Conservation (phyloP, 2,329 filamentous ascomycete genomes). For the Colletotrichum nymphaeae region DNA sequence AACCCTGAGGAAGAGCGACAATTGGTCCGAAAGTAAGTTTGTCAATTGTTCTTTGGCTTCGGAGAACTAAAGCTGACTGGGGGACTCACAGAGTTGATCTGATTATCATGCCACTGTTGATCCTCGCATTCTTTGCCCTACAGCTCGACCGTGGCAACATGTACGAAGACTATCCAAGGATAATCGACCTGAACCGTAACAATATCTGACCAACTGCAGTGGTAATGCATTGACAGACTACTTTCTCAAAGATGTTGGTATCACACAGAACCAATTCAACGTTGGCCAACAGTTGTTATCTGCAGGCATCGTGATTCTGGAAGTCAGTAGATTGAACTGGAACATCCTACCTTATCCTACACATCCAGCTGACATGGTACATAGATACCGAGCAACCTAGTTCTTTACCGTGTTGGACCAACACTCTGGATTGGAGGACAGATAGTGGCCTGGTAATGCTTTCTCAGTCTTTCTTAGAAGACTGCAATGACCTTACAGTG, state of each 20-base stretch:
- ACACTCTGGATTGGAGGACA: slow-evolving; percentile 58
- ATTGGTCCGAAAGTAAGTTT: slow-evolving; percentile 42
- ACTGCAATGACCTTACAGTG: slow-evolving; percentile 39
- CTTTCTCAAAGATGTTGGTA: slow-evolving; percentile 60
- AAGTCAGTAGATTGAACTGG: slow-evolving; percentile 39
- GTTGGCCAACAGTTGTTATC: slow-evolving; percentile 63
- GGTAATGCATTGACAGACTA: slow-evolving; percentile 36
- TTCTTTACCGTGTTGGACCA: slow-evolving; percentile 58
- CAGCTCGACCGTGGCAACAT: slow-evolving; percentile 51
- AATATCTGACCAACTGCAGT: slow-evolving; percentile 8
- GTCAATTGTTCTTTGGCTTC: too few species aligned
- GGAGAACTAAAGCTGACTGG: not conserved
- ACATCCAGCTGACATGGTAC: not conserved
- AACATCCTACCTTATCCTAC: not conserved
- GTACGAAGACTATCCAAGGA: slow-evolving; percentile 30
- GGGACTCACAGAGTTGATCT: slow-evolving; percentile 52
- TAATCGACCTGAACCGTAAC: too few species aligned
- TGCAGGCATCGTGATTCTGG: slow-evolving; percentile 57
- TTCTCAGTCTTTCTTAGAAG: not conserved
- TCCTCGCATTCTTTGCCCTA: slow-evolving; percentile 58
- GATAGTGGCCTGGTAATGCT: slow-evolving; percentile 53
- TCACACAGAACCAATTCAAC: slow-evolving; percentile 64
- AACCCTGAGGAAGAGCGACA: slow-evolving; percentile 42
- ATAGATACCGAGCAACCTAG: slow-evolving; percentile 58
- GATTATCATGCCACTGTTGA: slow-evolving; percentile 57